phyloP scores from a whole-genome alignment of 352 stramenopile species.

The Phytophthora pini region DNA sequence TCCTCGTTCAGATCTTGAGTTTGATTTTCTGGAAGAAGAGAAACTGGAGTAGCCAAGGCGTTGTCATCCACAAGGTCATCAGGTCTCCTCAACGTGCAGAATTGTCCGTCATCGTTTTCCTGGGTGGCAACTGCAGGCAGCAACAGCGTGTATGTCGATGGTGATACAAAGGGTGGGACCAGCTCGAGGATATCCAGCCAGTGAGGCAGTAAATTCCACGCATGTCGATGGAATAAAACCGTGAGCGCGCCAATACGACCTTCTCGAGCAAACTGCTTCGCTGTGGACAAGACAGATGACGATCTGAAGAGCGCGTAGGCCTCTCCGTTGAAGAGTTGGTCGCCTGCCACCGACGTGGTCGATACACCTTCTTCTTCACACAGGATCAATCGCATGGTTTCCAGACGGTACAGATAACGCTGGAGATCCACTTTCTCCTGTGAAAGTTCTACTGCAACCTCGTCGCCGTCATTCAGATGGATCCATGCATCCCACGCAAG shows the following conservation, averaged over 20 bases:
- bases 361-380: slow-evolving; percentile 34
- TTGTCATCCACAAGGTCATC: slow-evolving; percentile 9
- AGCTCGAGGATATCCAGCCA: slow-evolving; percentile 58
- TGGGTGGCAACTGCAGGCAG: slow-evolving; percentile 49
- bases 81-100: slow-evolving; percentile 45
- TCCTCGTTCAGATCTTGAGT: slow-evolving; percentile 48
- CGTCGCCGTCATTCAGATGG: slow-evolving; percentile 12
- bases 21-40: slow-evolving; percentile 47
- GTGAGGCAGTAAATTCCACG: slow-evolving; percentile 56
- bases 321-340: slow-evolving; percentile 54
- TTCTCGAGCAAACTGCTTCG: slow-evolving; percentile 55
- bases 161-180: slow-evolving; percentile 46
- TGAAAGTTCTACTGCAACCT: slow-evolving; percentile 11
- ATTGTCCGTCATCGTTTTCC: slow-evolving; percentile 39
- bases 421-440: slow-evolving; percentile 35
- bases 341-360: slow-evolving; percentile 18
- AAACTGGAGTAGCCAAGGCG: slow-evolving; percentile 23
- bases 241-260: slow-evolving; percentile 50
- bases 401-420: slow-evolving; percentile 53
- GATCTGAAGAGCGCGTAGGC: slow-evolving; percentile 39
- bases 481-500: slow-evolving; percentile 43
- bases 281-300: slow-evolving; percentile 42
- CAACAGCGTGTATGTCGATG: slow-evolving; percentile 50
- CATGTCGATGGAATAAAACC: slow-evolving; percentile 58
- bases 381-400: slow-evolving; percentile 52